phyloP scores from a whole-genome alignment of 2,329 filamentous ascomycete genomes.

The Macrophomina pseudophaseolina region DNA sequence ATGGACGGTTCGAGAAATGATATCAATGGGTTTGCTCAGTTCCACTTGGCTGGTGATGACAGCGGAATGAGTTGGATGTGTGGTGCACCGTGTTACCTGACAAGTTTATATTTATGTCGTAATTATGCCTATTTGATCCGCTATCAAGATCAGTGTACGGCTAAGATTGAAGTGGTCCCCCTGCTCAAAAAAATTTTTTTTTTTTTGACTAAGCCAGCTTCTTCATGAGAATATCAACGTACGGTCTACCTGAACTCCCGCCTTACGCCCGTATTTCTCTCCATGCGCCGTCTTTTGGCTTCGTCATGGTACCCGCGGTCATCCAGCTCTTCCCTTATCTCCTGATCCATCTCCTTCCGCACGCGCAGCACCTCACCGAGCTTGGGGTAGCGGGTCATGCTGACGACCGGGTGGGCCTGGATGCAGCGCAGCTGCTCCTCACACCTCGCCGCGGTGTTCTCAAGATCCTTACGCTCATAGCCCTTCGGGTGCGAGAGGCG shows the following conservation, averaged over 20 bases:
- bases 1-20: background rate
- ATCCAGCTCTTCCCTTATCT: slow-evolving; percentile 68
- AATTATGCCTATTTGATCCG: too few relatives aligned
- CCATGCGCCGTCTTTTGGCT: slow-evolving; percentile 45
- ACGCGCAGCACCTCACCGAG: slow-evolving; percentile 49
- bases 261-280: slow-evolving; percentile 52
- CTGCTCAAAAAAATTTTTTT: too few relatives aligned
- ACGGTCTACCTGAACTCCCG: slow-evolving; percentile 40
- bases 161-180: too few relatives aligned
- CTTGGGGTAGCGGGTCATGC: slow-evolving; percentile 15
- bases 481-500: slow-evolving; percentile 70
- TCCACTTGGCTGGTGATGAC: too few relatives aligned
- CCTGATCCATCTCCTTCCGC: slow-evolving; percentile 71
- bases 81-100: too few relatives aligned
- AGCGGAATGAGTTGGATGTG: too few relatives aligned
- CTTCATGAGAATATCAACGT: background rate
- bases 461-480: slow-evolving; percentile 76
- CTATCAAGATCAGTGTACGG: too few relatives aligned
- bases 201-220: background rate
- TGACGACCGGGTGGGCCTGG: slow-evolving; percentile 67
- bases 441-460: slow-evolving; percentile 77
- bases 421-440: slow-evolving; percentile 88
- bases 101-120: too few relatives aligned
- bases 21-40: background rate
- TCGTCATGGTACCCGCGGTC: slow-evolving; percentile 64